Base-by-base conservation (phyloP, 2,329 filamentous ascomycete genomes). In the Pseudohalonectria lignicola region DNA sequence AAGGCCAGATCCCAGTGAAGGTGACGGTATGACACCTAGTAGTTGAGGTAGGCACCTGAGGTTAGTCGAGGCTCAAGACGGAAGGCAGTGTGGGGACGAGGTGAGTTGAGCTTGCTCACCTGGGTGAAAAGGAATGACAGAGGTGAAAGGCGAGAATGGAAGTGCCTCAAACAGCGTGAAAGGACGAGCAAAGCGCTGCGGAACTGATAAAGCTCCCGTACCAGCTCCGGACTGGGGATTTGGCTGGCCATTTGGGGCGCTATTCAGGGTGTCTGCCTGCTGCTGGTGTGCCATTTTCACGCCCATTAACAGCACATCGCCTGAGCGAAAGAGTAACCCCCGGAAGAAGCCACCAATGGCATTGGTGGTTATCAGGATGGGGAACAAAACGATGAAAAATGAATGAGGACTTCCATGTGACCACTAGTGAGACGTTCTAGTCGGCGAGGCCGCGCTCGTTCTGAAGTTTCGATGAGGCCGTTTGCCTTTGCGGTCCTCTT, bases 121-220 rank as follows among this genome's bases (percentile, higher is more conserved):
- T 47, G 82, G 74, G 55, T 82, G 76, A 57, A 90, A 86, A 3
- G 85, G 84, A 37, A 85, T 71, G 35, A 88, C 81, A 4, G 83
- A 86, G 35, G 80, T 84, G 54, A 90, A 80, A 18, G 86, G 85
- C 37, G 84, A 85, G 59, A 79, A 88, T n/a, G 83, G 82, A 33
- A 92, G 66, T 21, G 84, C 84, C 53, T 92, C 82, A 40, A 81
- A 73, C 11, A 92, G 71, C 4, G 72, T 73, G 52, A 79, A 76
- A 1, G 77, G 68, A 39, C 67, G 45, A 15, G 43, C 42, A 40
- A 58, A 60, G 20, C 34, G 41, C 23, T 43, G 40, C 4, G 42
- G 34, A 15, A 40, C 33, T 10, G n/a, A n/a, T n/a, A n/a, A n/a
- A n/a, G n/a, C n/a, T n/a, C n/a, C n/a, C n/a, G n/a, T n/a, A n/a